These are phyloP conservation scores for Cladosporium oxysporum DNA, from an alignment of 2,329 filamentous ascomycete genomes.

Conservation along the genomic window DNA sequence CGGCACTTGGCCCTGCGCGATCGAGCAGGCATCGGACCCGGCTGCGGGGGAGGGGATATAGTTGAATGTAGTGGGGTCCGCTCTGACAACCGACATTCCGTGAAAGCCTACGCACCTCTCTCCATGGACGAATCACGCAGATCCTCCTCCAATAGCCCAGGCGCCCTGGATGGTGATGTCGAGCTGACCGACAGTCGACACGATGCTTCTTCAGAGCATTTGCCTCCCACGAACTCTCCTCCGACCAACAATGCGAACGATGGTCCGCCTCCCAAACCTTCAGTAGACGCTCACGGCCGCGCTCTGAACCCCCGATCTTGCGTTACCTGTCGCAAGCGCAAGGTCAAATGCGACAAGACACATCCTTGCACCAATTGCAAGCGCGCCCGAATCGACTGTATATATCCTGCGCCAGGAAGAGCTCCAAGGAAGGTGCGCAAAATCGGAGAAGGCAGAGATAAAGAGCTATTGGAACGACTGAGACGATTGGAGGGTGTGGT, in stretches of 20 bases:
- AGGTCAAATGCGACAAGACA: conserved; percentile 77
- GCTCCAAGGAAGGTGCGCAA: conserved; percentile 69
- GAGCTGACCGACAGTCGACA: not conserved
- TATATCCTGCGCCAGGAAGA: conserved; percentile 73
- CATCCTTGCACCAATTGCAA: conserved; percentile 76
- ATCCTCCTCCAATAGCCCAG: conserved; percentile 14
- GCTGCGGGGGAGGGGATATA: conserved; percentile 20
- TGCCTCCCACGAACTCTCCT: not conserved
- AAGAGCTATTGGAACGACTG: conserved; percentile 71
- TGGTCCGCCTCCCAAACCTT: conserved; percentile 4
- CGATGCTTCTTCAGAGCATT: not conserved
- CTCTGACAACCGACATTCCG: conserved; percentile 7
- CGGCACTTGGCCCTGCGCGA: not conserved
- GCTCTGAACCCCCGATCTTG: conserved; percentile 47
- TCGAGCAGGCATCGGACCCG: conserved; percentile 12
- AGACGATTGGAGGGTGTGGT: conserved; percentile 76
- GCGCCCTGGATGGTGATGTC: not conserved
- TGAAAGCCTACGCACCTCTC: conserved; percentile 8
- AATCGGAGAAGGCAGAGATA: conserved; percentile 57
- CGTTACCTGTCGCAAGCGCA: conserved; percentile 58
- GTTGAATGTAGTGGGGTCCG: conserved; percentile 17
- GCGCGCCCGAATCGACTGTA: conserved; percentile 68
- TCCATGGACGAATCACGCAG: conserved; percentile 19
- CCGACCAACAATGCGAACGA: conserved; percentile 10
- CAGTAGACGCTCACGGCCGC: conserved; percentile 36